Percentiles rank a stretch among this genome's conserved stretches.
Evolutionary conservation across 2,329 filamentous ascomycete genomes (phyloP).

Genomic region (Calonectria naviculata): DNA sequence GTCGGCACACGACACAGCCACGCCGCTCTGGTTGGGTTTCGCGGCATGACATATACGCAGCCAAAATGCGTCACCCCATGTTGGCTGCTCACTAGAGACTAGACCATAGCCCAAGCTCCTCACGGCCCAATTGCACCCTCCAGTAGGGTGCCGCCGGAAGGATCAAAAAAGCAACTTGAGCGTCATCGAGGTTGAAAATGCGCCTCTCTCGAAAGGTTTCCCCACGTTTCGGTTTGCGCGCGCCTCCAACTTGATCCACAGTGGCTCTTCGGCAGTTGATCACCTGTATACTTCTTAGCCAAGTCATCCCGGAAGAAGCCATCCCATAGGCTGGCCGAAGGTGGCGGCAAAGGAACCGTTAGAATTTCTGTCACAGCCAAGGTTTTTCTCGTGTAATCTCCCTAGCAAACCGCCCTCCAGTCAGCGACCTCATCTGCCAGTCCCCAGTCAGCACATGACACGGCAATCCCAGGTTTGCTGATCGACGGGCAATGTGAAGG

Average conservation of each 20-base stretch:
- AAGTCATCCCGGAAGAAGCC: not conserved
- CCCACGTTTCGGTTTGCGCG: constrained; percentile 25
- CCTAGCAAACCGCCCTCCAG: not conserved
- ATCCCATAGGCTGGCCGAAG: not conserved
- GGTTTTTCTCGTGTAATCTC: constrained; percentile 6
- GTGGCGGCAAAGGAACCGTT: not conserved
- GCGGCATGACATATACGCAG: constrained; percentile 10
- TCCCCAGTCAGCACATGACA: not conserved
- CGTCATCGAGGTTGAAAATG: constrained; percentile 6
- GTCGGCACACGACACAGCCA: constrained; percentile 3
- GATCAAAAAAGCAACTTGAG: constrained; percentile 17
- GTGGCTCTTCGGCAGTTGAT: constrained; percentile 15
- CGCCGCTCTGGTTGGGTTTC: not conserved
- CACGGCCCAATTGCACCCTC: not conserved
- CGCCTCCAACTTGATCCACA: constrained; percentile 12
- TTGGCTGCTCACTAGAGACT: not conserved
- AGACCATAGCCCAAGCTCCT: not conserved
- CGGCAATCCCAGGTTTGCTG: not conserved
- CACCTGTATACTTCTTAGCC: not conserved
- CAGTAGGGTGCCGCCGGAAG: not conserved
- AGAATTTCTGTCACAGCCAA: not conserved
- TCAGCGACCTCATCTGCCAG: not conserved
- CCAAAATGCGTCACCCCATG: constrained; percentile 10
- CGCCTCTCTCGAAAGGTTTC: constrained; percentile 8
- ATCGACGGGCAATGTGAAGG: constrained; percentile 5